Evolutionary conservation across 2,329 filamentous ascomycete species (phyloP).

Genomic region (Aspergillus sp.): DNA sequence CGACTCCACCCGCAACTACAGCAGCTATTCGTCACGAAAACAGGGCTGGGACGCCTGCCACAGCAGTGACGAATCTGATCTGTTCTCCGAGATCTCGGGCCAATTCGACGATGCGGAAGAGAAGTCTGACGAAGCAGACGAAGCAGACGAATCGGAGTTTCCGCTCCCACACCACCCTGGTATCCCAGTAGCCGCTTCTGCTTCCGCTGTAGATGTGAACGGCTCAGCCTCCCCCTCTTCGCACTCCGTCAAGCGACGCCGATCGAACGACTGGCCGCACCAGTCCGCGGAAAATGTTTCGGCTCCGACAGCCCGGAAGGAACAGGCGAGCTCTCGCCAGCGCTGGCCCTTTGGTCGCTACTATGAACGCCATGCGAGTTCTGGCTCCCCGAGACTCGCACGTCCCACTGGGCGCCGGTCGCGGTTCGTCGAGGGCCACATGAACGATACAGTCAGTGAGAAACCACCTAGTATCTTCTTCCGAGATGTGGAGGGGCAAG

Average conservation of each 20-base stretch:
- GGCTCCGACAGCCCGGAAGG: slow-evolving; percentile 16
- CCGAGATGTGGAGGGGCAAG: slow-evolving; percentile 34
- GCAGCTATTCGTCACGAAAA: slow-evolving; percentile 27
- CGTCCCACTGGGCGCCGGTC: slow-evolving; percentile 54
- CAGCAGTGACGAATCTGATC: slow-evolving; percentile 19
- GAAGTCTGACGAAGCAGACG: slow-evolving; percentile 35
- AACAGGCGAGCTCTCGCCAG: background rate
- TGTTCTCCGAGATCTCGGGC: slow-evolving; percentile 34
- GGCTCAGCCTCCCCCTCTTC: slow-evolving; percentile 17
- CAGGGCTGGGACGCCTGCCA: slow-evolving; percentile 26
- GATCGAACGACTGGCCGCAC: slow-evolving; percentile 46
- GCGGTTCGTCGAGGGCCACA: slow-evolving; percentile 74
- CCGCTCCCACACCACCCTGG: slow-evolving; percentile 14
- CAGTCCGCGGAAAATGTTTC: slow-evolving; percentile 17
- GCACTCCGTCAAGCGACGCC: slow-evolving; percentile 44
- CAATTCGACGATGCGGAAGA: slow-evolving; percentile 37
- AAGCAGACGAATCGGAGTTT: slow-evolving; percentile 31
- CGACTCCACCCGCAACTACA: slow-evolving; percentile 10
- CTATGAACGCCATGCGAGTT: slow-evolving; percentile 8
- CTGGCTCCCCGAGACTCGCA: slow-evolving; percentile 14
- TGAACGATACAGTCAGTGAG: slow-evolving; percentile 76
- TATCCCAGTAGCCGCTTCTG: background rate
- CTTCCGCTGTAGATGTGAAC: background rate
- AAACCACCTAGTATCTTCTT: slow-evolving; percentile 70
- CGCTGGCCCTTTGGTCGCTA: slow-evolving; percentile 18